Base-by-base conservation (phyloP, 768 basidiomycete genomes). In the Boletellus sp. region DNA sequence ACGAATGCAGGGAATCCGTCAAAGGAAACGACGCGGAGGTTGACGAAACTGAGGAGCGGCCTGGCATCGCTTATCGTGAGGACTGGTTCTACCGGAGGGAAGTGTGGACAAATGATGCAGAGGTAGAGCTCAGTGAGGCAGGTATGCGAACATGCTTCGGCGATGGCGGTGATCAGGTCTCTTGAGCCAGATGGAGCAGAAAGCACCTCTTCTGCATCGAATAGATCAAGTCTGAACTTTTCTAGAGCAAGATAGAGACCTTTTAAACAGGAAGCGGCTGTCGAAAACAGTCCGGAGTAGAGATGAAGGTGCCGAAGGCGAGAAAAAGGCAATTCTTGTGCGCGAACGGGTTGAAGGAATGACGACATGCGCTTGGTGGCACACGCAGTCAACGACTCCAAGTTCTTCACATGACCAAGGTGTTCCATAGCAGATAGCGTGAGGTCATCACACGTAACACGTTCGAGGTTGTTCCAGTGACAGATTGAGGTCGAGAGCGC, bases 401-500 rank as follows among this genome's bases (percentile, higher is more conserved):
- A 36, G 26, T 45, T 36, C 26, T n/a, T 57, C 28, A 19, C 34
- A 12, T 8, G 55, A 33, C 50, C 20, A 6, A 62, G 58, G 48
- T 64, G 55, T 11, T 55, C 43, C 45, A 64, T 23, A 16, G 62
- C 61, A 2, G 56, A 9, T 5, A 46, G 6, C 0, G 55, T 45
- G 42, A 62, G 59, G 34, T 62, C 62, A 8, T 64, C 61, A 9
- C 61, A 62, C 3, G 61, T 45, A 9, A 62, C 55, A 12, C 45
- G 41, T 23, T 28, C 42, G 34, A 62, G 58, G 36, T 55, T 28
- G 2, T 53, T 52, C 62, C 61, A 62, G 34, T 17, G 56, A 47
- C 55, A 48, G 12, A 62, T 53, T 2, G 61, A 61, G 0, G 47
- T 50, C 0, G 61, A 62, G 0, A 64, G 48, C 2, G 62, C 59